Conservation (phyloP, 208 protist species). For the Acanthamoeba castellanii region DNA sequence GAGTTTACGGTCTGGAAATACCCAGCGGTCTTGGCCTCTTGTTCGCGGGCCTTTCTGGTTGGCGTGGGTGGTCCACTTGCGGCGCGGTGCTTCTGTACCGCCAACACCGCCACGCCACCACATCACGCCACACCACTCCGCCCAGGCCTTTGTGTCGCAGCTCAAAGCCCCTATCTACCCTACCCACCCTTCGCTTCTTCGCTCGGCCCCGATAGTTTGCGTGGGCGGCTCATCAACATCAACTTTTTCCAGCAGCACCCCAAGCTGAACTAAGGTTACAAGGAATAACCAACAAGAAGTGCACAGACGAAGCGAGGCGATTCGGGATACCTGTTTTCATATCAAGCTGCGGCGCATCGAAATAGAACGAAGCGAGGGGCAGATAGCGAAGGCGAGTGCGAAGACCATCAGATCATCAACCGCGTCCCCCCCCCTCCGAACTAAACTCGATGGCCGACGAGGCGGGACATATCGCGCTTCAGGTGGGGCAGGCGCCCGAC, state of each 20-base stretch:
- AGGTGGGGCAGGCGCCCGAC: background rate
- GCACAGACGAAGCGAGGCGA: no score
- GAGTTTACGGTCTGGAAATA: background rate
- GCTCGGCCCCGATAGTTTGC: background rate
- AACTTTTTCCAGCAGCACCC: no score
- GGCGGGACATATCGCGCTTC: slow-evolving; percentile 18
- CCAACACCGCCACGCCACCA: background rate
- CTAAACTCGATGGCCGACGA: background rate
- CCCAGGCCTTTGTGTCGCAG: background rate
- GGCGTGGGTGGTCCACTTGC: background rate
- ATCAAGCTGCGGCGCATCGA: no score
- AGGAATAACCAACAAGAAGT: no score
- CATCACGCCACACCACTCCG: background rate
- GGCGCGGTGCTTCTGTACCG: background rate
- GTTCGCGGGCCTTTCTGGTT: background rate
- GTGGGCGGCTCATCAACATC: background rate
- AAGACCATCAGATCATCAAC: no score
- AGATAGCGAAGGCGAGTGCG: no score
- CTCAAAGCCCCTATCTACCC: no score
- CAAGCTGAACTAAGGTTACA: no score
- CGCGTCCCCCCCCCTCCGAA: no score
- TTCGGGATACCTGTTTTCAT: no score
- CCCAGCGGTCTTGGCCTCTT: background rate
- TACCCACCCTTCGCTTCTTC: background rate
- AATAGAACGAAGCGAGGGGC: no score